Conservation (phyloP, 306 rosid species). For the Vigna radiata region DNA sequence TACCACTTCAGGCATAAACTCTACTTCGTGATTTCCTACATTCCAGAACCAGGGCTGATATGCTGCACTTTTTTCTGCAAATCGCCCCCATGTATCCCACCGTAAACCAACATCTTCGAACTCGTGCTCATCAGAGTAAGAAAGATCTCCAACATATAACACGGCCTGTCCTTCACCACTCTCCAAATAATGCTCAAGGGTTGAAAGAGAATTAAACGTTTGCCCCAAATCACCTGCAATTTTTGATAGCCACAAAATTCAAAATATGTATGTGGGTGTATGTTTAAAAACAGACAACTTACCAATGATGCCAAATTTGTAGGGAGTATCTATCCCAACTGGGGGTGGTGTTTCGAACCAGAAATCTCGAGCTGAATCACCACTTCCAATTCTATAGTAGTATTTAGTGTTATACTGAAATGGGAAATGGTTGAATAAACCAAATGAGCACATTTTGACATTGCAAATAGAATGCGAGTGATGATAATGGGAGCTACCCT, state of each 20-base stretch:
- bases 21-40: constrained; percentile 94
- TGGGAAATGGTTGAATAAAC: constrained; percentile 33
- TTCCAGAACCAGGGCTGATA: constrained; percentile 97
- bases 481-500: constrained; percentile 22
- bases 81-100: constrained; percentile 96
- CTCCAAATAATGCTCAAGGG: constrained; percentile 83
- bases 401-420: constrained; percentile 82
- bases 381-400: constrained; percentile 85
- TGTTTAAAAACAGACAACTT: constrained; percentile 37
- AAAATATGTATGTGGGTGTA: no score
- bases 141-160: constrained; percentile 88
- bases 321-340: constrained; percentile 69
- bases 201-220: constrained; percentile 89
- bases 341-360: constrained; percentile 85
- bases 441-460: constrained; percentile 23
- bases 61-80: constrained; percentile 77
- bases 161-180: constrained; percentile 86
- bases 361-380: constrained; percentile 85
- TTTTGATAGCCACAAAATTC: constrained; percentile 31
- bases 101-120: constrained; percentile 75
- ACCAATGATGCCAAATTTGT: constrained; percentile 96
- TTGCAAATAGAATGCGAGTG: constrained; percentile 17
- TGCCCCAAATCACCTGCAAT: constrained; percentile 96
- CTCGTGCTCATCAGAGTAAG: constrained; percentile 88
- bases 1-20: constrained; percentile 90